Evolutionary conservation across 352 stramenopile genomes (phyloP).

Genomic region (Pythium utonaiense): DNA sequence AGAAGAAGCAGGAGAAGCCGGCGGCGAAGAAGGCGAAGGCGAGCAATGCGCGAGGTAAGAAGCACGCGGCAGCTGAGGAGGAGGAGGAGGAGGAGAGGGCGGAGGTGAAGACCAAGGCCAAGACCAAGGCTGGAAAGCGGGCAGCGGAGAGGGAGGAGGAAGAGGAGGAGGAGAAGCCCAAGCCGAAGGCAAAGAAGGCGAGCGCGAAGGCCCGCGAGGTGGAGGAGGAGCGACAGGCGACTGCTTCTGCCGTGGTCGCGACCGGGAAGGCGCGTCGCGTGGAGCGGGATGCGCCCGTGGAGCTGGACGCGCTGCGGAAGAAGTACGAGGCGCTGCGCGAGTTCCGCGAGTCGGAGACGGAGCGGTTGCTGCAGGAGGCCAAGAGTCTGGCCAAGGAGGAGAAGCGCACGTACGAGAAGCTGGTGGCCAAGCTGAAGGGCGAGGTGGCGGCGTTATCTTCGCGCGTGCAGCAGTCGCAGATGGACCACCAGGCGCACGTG

Average conservation of each 20-base stretch:
- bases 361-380: constrained; percentile 60
- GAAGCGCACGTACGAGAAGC: constrained; percentile 68
- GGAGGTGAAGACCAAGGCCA: constrained; percentile 4
- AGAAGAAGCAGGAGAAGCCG: constrained; percentile 23
- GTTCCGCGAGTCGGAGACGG: constrained; percentile 62
- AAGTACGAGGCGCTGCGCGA: constrained; percentile 52
- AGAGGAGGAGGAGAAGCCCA: constrained; percentile 2
- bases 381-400: constrained; percentile 53
- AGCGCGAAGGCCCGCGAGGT: neutral
- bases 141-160: neutral
- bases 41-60: neutral
- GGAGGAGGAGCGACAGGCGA: constrained; percentile 4
- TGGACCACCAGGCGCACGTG: constrained; percentile 39
- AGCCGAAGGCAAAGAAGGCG: constrained; percentile 10
- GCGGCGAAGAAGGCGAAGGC: constrained; percentile 8
- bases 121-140: neutral
- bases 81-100: neutral
- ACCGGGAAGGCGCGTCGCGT: constrained; percentile 8
- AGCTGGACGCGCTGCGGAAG: constrained; percentile 22
- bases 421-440: constrained; percentile 66
- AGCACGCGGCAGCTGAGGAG: neutral
- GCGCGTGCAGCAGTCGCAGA: constrained; percentile 44
- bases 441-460: constrained; percentile 58
- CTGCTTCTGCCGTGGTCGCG: neutral
- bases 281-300: constrained; percentile 1